Base-by-base conservation (phyloP, 2,329 filamentous ascomycete species). In the Chalaropsis ovoidea region DNA sequence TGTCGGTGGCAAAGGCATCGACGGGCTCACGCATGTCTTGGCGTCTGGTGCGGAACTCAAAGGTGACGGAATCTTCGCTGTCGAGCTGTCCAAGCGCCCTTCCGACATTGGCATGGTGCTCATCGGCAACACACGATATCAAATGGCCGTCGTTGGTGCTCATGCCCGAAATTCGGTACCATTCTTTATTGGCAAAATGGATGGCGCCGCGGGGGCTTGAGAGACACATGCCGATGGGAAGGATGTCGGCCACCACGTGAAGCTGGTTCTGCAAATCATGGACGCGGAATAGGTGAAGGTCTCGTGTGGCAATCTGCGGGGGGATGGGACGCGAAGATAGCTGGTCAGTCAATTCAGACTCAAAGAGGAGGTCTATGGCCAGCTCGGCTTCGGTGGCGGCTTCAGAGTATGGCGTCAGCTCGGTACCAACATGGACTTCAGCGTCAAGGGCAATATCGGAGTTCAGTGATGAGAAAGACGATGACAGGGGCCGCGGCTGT, bases 181-280 rank as follows among this genome's bases (percentile, higher is more conserved):
- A 90, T 8, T 85, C 83, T 62, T 88, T 82, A 70, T 91, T 91
- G 67, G 86, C 87, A 71, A 87, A 90, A 0, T 81, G 83, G 66
- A 90, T 82, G 47, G 81, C 80, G 13, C 87, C 87, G 61, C 80
- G 76, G 1, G 80, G 77, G 70, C 88, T 82, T 11, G 85, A 83
- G 67, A 90, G 87, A 70, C 86, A 88, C 75, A 90, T 86, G 19
- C 87, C 88, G 0, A 89, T 84, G 0, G 88, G 88, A 1, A 88
- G 85, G 63, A 89, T 86, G 70, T 89, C 86, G 1, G 87, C 85
- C 74, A 90, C 86, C 4, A 83, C 7, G 85, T 84, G 69, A 90
- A 89, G 65, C 85, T 82, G 41, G 83, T 82, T 65, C 87, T 58
- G 54, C 27, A 58, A 39, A 19, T 22, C 63, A 19, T 65, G 35